Evolutionary conservation across 805 yeast species (phyloP).

Genomic region (Schwanniomyces occidentalis): DNA sequence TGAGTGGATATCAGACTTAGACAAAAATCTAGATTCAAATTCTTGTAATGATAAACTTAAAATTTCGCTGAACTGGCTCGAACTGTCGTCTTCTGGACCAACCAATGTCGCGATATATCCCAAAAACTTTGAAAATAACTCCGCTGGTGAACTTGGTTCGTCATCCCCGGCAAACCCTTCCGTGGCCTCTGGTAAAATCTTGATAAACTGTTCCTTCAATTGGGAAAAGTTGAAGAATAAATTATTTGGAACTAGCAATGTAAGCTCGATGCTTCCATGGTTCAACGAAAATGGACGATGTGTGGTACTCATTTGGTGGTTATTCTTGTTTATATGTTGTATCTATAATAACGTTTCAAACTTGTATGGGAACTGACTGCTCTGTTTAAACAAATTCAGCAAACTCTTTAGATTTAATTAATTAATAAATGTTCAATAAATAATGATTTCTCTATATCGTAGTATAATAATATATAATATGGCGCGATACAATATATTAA

Average conservation of each 20-base stretch:
- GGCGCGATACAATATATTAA: too few relatives aligned
- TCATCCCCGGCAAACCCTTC: constrained; percentile 84
- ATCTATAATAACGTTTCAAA: too few relatives aligned
- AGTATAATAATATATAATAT: too few relatives aligned
- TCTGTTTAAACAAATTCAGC: too few relatives aligned
- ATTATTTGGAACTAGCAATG: constrained; percentile 81
- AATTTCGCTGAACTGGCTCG: constrained; percentile 66
- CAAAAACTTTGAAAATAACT: constrained; percentile 78
- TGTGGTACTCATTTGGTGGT: constrained; percentile 28
- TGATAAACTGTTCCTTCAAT: constrained; percentile 80
- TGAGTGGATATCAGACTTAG: constrained; percentile 74
- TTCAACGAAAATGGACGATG: constrained; percentile 77
- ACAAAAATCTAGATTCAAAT: constrained; percentile 77
- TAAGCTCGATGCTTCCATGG: constrained; percentile 88
- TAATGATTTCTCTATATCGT: too few relatives aligned
- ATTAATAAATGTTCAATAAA: too few relatives aligned
- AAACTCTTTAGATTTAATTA: too few relatives aligned
- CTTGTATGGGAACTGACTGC: too few relatives aligned
- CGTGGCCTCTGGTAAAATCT: constrained; percentile 74
- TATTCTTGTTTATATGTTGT: constrained; percentile 3
- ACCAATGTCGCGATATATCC: constrained; percentile 63
- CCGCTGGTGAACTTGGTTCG: constrained; percentile 86
- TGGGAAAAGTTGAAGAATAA: constrained; percentile 80
- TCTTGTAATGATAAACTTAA: constrained; percentile 72
- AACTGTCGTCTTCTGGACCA: constrained; percentile 29